Conservation (phyloP, 108 stramenopile species). For the Bacterosira constricta region DNA sequence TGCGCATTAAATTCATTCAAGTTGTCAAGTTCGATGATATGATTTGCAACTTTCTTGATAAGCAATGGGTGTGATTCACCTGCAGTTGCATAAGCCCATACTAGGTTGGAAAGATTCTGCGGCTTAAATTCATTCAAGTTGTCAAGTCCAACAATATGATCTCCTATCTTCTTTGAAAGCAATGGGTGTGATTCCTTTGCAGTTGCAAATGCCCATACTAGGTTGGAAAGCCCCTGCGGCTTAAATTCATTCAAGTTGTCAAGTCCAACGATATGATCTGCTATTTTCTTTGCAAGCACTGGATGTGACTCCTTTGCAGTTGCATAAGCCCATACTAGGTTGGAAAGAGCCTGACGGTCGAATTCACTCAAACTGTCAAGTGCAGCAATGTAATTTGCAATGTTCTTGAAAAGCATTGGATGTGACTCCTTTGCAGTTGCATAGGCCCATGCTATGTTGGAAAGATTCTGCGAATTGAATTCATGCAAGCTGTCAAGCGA, state of each 20-base stretch:
- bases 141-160: neutral
- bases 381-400: no score
- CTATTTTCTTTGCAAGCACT: no score
- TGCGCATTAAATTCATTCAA: constrained; percentile 4
- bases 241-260: neutral
- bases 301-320: no score
- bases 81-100: constrained; percentile 7
- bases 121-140: neutral
- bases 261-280: neutral
- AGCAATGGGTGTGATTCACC: constrained; percentile 11
- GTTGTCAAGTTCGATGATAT: constrained; percentile 3
- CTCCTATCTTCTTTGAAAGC: constrained; percentile 17
- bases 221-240: constrained; percentile 1
- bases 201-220: constrained; percentile 14
- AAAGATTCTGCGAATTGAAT: no score
- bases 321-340: no score
- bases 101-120: constrained; percentile 8
- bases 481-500: no score
- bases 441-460: no score
- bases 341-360: no score
- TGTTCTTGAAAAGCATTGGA: no score
- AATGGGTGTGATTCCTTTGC: neutral
- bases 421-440: no score
- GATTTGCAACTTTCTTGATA: constrained; percentile 3
- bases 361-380: no score